A percentile compares a stretch with the other conserved stretches of the same genome.
phyloP scores from a whole-genome alignment of 495 filamentous ascomycete species.

The Annulohypoxylon maeteangense region DNA sequence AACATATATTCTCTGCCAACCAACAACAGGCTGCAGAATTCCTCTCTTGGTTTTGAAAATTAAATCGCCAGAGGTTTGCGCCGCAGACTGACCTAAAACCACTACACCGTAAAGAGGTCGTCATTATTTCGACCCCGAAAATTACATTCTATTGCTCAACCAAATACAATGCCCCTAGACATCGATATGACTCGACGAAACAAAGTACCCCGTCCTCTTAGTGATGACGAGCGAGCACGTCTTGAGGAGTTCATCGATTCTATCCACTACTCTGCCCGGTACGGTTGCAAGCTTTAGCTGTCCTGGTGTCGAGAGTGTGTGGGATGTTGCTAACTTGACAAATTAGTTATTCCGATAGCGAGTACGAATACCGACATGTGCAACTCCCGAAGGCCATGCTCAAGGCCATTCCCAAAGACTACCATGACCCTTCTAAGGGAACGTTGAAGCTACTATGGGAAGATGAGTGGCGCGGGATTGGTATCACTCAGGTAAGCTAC shows the following conservation, averaged over 20 bases:
- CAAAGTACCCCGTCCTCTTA: conserved; percentile 79
- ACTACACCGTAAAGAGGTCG: background rate
- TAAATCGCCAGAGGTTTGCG: background rate
- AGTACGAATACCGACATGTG: conserved; percentile 95
- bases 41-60: background rate
- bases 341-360: conserved; percentile 82
- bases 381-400: conserved; percentile 98
- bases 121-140: background rate
- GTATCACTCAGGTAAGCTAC: conserved; percentile 86
- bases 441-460: conserved; percentile 97
- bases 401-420: conserved; percentile 94
- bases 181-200: conserved; percentile 87
- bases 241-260: conserved; percentile 90
- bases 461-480: conserved; percentile 95
- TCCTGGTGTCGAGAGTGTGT: background rate
- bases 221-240: conserved; percentile 80
- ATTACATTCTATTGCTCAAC: conserved; percentile 11
- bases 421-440: conserved; percentile 89
- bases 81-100: background rate
- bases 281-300: conserved; percentile 40
- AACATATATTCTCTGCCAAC: conserved; percentile 18
- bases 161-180: conserved; percentile 60
- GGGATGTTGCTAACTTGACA: conserved; percentile 27
- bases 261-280: conserved; percentile 97
- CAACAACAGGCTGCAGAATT: background rate